Percentiles rank a stretch among this genome's conserved stretches.
Evolutionary conservation across 75 land plant genomes (phyloP).

Genomic region (Sequoia sempervirens): DNA sequence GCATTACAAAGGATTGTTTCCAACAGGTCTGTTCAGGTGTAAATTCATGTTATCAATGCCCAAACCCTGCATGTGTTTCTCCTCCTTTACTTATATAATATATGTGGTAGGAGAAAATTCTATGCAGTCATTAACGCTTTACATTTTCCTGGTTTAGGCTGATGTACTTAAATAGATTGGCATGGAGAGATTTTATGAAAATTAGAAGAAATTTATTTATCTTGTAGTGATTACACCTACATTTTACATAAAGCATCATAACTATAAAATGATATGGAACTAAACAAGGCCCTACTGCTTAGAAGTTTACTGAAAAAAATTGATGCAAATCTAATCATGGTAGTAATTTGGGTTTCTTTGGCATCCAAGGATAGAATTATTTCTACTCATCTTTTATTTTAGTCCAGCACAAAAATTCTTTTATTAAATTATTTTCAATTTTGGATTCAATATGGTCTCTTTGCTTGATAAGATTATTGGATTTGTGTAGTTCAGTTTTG

Average conservation of each 20-base stretch:
- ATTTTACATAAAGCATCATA: background rate
- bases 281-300: background rate
- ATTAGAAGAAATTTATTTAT: background rate
- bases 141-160: background rate
- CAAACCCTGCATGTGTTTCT: background rate
- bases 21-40: constrained; percentile 40
- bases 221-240: background rate
- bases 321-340: background rate
- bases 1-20: constrained; percentile 55
- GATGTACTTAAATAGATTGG: background rate
- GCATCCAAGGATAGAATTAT: background rate
- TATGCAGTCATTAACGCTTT: background rate
- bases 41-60: background rate
- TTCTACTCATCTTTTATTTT: background rate
- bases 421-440: no score
- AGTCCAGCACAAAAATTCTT: background rate
- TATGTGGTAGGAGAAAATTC: background rate
- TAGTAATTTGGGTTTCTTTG: constrained; percentile 1
- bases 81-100: background rate
- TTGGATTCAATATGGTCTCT: background rate
- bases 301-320: background rate
- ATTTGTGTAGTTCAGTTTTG: constrained; percentile 51
- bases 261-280: background rate
- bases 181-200: background rate
- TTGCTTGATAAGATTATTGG: background rate